A percentile compares a stretch with the other conserved stretches of the same genome.
Conservation (phyloP, 192 early-diverging fungal genomes). For the Haplosporangium gracile region DNA sequence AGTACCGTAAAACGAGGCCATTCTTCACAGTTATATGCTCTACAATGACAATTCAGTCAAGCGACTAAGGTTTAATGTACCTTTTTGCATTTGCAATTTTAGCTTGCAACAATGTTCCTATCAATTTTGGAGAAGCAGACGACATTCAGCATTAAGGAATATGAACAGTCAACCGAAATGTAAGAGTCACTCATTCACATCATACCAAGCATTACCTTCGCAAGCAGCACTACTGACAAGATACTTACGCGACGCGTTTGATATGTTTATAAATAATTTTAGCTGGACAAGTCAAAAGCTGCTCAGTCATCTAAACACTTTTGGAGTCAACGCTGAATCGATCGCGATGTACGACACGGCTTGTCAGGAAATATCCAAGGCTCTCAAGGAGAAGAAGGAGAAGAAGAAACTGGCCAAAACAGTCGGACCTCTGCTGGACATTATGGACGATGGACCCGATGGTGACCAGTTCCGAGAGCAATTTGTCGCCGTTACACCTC, state of each 20-base stretch:
- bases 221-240: background rate
- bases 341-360: conserved; percentile 15
- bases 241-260: background rate
- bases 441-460: background rate
- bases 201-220: background rate
- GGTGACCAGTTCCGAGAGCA: background rate
- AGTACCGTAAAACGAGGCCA: background rate
- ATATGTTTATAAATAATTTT: background rate
- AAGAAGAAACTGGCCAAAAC: conserved; percentile 20
- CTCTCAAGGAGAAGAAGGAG: conserved; percentile 34
- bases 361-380: conserved; percentile 27
- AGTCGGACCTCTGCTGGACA: background rate
- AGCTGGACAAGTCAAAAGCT: conserved; percentile 23
- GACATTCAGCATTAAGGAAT: conserved; percentile 17
- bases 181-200: background rate
- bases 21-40: background rate
- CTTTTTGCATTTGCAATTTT: background rate
- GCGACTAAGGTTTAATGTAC: background rate
- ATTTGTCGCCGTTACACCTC: conserved; percentile 3
- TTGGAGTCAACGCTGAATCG: conserved; percentile 16
- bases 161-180: conserved; percentile 33
- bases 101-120: conserved; percentile 26
- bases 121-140: conserved; percentile 15
- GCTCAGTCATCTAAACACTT: background rate
- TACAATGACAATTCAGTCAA: background rate